Evolutionary conservation across 202 grass and related monocot genomes (phyloP), one percentile per base, ranked within the genome.

Genomic region (Cymbopogon flexuosus): DNA sequence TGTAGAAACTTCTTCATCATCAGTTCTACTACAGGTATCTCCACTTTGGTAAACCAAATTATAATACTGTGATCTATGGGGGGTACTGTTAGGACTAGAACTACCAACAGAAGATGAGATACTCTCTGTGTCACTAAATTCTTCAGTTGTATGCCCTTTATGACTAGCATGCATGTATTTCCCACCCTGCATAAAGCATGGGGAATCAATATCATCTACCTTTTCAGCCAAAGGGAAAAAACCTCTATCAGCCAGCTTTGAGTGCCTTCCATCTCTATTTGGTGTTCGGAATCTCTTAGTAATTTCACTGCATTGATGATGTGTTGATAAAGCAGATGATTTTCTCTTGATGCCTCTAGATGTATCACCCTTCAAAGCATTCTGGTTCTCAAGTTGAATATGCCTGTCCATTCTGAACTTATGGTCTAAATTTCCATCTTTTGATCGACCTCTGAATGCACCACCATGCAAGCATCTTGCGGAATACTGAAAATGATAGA

Each of bases 71-170:
- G 52, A 74, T 40, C 35, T 76, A 88, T 84, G 79, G 12, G 75
- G 52, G 21, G 76, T 86, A 79, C 74, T 69, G 34, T 77, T 74
- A 85, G 90, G 82, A 74, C 89, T 88, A 85, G 81, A 97, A 86
- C 92, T 97, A 89, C 88, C 92, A 85, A 90, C 89, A 91, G 92
- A 97, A 30, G 92, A 97, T 78, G 83, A 34, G 36, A 71, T 72
- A 85, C 86, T 91, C 85, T 82, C 90, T 78, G 86, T 81, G 84
- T 88, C 89, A 82, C 82, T 84, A 77, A 57, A 29, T 58, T 84
- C 82, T 66, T 42, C 68, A 78, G 49, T 77, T 84, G 62, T 85
- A 42, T 21, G 29, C 75, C 77, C 27, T 10, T 19, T 77, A 84
- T 88, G 52, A 49, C 70, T 77, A 83, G 65, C 67, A 74, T 68